Evolutionary conservation across 495 filamentous ascomycete genomes (phyloP).

Genomic region (Apiosordaria backusii): DNA sequence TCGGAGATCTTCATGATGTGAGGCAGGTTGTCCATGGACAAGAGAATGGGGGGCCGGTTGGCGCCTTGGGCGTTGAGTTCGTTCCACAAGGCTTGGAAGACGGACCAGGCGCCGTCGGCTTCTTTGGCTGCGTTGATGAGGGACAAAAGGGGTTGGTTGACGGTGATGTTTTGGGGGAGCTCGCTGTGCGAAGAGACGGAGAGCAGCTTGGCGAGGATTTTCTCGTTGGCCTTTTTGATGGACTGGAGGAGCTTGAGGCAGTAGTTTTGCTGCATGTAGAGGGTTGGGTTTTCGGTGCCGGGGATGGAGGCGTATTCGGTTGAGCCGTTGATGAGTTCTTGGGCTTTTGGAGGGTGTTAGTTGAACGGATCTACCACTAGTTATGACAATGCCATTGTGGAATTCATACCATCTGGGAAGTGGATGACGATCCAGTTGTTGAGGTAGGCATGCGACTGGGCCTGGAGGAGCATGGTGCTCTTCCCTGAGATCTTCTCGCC

Average conservation of each 20-base stretch:
- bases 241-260: conserved; percentile 65
- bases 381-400: too few relatives aligned
- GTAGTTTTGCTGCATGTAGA: conserved; percentile 76
- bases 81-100: conserved; percentile 76
- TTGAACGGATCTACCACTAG: too few relatives aligned
- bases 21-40: conserved; percentile 71
- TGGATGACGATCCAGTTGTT: conserved; percentile 86
- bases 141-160: conserved; percentile 60
- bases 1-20: conserved; percentile 72
- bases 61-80: conserved; percentile 61
- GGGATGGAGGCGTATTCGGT: conserved; percentile 75
- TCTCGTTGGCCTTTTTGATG: conserved; percentile 69
- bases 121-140: conserved; percentile 72
- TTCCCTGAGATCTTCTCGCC: conserved; percentile 77
- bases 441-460: conserved; percentile 73
- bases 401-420: conserved; percentile 73
- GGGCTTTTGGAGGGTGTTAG: conserved; percentile 50
- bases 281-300: conserved; percentile 40
- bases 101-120: conserved; percentile 68
- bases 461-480: conserved; percentile 80
- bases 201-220: conserved; percentile 55
- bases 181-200: conserved; percentile 59
- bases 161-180: conserved; percentile 52
- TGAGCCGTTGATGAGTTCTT: conserved; percentile 72
- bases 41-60: conserved; percentile 72